Evolutionary conservation across 495 filamentous ascomycete species (phyloP), one percentile per base, ranked within the genome.

Genomic region (Lepidopterella palustris): DNA sequence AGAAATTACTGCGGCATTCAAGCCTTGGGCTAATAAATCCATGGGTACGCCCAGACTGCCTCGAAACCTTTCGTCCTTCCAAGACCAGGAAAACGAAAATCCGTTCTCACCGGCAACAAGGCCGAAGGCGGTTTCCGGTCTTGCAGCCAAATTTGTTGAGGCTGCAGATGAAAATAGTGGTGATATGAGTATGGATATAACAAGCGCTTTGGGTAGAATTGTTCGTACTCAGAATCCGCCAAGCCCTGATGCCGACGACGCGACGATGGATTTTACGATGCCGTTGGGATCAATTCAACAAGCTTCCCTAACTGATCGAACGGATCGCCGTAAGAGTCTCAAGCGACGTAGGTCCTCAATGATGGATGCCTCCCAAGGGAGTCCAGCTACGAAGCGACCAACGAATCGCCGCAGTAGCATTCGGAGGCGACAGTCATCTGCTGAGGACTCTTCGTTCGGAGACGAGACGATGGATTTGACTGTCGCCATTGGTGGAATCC

Each of bases 401-500:
- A 24, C 39, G 11, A 59, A 45, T 53, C 62, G 65, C 21, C 39
- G 63, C n/a, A 59, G 55, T 18, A 66, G 63, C 55, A 18, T 66
- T 8, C 32, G 60, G 23, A 58, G 51, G 29, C 18, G 45, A 1
- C 3, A 24, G 10, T 52, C 39, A 8, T 42, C 55, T 10, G 50
- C 48, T 4, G 53, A 61, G 23, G 53, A 57, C 4, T 32, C 55
- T 3, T 45, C 60, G 5, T 57, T 65, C 40, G 72, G 66, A 29
- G 74, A 74, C 21, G 68, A 68, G 15, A 73, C 69, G 5, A 77
- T 77, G 74, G 90, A 96, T 58, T 82, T 95, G 50, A 96, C 91
- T 0, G 82, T 79, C 58, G 87, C 84, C 11, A 73, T 96, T 57
- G 92, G 92, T n/a, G 81, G 85, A 3, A 96, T 97, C 51, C 73